Conservation (phyloP, 345 rosid species). For the Hibiscus mutabilis region DNA sequence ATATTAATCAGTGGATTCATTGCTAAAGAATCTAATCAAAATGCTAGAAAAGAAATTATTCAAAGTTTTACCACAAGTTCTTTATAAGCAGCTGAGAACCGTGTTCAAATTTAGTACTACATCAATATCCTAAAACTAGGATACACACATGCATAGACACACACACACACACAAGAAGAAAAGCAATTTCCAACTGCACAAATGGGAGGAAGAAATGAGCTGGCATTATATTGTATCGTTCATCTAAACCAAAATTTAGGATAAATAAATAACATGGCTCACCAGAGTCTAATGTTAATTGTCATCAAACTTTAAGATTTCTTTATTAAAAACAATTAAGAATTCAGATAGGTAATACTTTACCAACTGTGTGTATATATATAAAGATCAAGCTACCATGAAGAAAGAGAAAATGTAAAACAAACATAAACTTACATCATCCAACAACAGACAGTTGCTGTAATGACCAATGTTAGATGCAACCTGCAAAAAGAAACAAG, state of each 20-base stretch:
- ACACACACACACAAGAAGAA: neutral
- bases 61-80: neutral
- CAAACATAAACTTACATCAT: slow-evolving; percentile 69
- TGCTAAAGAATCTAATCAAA: neutral
- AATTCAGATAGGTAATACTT: neutral
- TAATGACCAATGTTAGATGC: slow-evolving; percentile 80
- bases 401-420: slow-evolving; percentile 4
- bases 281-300: neutral
- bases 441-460: slow-evolving; percentile 96
- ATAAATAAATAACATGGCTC: neutral
- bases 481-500: slow-evolving; percentile 45
- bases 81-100: neutral
- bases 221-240: neutral
- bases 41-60: neutral
- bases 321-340: neutral
- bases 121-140: neutral
- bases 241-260: neutral
- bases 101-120: neutral
- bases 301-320: neutral
- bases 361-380: neutral
- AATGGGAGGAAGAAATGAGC: neutral
- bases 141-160: neutral
- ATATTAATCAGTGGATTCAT: neutral
- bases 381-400: neutral
- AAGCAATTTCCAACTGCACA: neutral